Conservation (phyloP, 2,329 filamentous ascomycete genomes). For the Polytolypa hystricis region DNA sequence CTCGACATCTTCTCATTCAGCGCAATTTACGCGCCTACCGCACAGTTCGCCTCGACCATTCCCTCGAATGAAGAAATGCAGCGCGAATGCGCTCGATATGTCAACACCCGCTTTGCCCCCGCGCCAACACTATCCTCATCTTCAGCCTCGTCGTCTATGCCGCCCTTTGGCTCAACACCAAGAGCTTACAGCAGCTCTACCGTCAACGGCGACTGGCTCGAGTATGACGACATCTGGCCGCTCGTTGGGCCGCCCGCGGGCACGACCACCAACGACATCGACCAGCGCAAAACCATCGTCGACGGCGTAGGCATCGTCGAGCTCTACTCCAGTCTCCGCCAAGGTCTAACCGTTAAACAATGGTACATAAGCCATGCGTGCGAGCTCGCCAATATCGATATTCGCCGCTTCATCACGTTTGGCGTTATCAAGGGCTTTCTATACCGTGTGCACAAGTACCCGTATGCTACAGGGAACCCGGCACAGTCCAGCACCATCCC, state of each 20-base stretch:
- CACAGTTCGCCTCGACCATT: constrained; percentile 63
- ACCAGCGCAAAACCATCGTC: constrained; percentile 18
- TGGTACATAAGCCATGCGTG: constrained; percentile 71
- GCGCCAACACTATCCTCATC: constrained; percentile 15
- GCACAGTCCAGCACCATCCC: constrained; percentile 17
- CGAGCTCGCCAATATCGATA: constrained; percentile 65
- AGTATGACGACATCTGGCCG: constrained; percentile 34
- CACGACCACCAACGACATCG: constrained; percentile 11
- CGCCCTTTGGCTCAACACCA: constrained; percentile 1
- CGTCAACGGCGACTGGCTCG: constrained; percentile 14
- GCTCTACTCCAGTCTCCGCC: constrained; percentile 74
- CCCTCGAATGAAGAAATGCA: constrained; percentile 66
- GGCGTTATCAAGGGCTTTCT: constrained; percentile 91
- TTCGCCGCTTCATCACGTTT: constrained; percentile 86
- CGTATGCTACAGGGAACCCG: constrained; percentile 42
- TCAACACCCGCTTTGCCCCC: constrained; percentile 45
- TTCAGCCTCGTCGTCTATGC: constrained; percentile 4
- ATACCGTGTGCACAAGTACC: constrained; percentile 87
- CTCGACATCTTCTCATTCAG: constrained; percentile 93
- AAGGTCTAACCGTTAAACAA: constrained; percentile 72
- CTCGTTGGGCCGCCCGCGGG: constrained; percentile 24
- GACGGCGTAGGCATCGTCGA: constrained; percentile 52
- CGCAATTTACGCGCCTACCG: constrained; percentile 76
- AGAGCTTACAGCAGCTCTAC: constrained; percentile 6
- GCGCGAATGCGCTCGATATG: constrained; percentile 79